These are phyloP conservation scores for Chaetothyriales sp. DNA, from an alignment of 2,329 filamentous ascomycete genomes.

Conservation along the genomic window DNA sequence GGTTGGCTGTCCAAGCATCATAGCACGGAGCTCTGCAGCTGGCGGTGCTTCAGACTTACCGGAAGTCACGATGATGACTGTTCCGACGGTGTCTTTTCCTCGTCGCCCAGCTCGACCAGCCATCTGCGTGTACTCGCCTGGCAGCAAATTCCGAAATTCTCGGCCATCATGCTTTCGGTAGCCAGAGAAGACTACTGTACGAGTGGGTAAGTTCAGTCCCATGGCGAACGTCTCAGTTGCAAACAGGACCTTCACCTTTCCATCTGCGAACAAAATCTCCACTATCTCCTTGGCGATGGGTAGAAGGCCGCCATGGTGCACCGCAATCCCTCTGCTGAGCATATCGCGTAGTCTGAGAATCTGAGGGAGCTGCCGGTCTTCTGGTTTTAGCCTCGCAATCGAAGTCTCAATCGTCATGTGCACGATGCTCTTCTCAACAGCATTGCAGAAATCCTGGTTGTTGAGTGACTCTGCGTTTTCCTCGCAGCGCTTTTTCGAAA, in stretches of 20 bases:
- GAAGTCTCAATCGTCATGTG: conserved; percentile 98
- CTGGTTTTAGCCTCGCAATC: conserved; percentile 74
- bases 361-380: conserved; percentile 81
- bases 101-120: conserved; percentile 84
- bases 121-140: conserved; percentile 98
- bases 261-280: conserved; percentile 89
- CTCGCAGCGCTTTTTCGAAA: conserved; percentile 94
- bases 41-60: conserved; percentile 80
- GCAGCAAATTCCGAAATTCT: conserved; percentile 75
- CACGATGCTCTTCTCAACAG: conserved; percentile 85
- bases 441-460: conserved; percentile 89
- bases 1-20: conserved; percentile 91
- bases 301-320: conserved; percentile 86
- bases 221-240: conserved; percentile 98
- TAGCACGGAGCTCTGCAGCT: conserved; percentile 66
- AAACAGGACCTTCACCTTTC: conserved; percentile 90
- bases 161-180: conserved; percentile 94
- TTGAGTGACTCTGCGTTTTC: conserved; percentile 91
- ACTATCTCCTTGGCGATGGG: conserved; percentile 97
- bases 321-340: conserved; percentile 75
- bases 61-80: conserved; percentile 77
- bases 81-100: conserved; percentile 83
- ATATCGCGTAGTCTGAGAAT: conserved; percentile 79
- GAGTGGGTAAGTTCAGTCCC: conserved; percentile 88
- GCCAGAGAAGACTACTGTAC: conserved; percentile 94